Evolutionary conservation across 805 yeast genomes (phyloP), one percentile per base, ranked within the genome.

Genomic region (Monosporozyma unispora): DNA sequence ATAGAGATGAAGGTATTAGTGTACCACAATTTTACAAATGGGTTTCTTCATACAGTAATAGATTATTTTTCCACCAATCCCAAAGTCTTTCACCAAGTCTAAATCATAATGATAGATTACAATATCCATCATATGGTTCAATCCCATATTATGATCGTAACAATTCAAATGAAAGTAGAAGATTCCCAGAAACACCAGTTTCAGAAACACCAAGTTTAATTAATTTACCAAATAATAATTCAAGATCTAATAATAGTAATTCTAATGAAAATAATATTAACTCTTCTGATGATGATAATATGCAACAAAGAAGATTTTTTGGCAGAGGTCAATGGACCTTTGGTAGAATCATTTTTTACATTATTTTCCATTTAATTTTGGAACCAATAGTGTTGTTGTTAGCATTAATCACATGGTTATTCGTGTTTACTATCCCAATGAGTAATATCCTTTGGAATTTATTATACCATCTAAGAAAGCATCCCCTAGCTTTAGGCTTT

Each of bases 281-380:
- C 21, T 27, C 47, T n/a, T 16, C 46, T 14, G 19, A 11, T 31
- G 37, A 23, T 42, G 41, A n/a, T 22, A 14, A 46, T 19, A 16
- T 21, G 18, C 39, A 39, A 21, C 79, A 62, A 68, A 71, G 64
- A 21, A 75, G 98, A 51, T 72, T 80, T 46, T 91, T 93, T 64
- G 98, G 98, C 33, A 76, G 98, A 64, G 98, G 98, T 35, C 71
- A 80, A 56, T 93, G 98, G 98, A 81, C 83, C 16, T 62, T 81
- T 18, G 96, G 96, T 1, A 75, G 98, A 54, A 75, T 91, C 23
- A 61, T 82, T 11, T 91, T 88, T 60, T 93, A 81, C 61, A 1
- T 81, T 2, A 77, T 78, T 55, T 90, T 81, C 64, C 88, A 90
- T 62, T 55, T 78, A 3, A 53, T 86, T 3, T 61, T 90, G 25